These are phyloP conservation scores for Phytophthora fragariae DNA, from an alignment of 352 stramenopile genomes.

Conservation along the genomic window DNA sequence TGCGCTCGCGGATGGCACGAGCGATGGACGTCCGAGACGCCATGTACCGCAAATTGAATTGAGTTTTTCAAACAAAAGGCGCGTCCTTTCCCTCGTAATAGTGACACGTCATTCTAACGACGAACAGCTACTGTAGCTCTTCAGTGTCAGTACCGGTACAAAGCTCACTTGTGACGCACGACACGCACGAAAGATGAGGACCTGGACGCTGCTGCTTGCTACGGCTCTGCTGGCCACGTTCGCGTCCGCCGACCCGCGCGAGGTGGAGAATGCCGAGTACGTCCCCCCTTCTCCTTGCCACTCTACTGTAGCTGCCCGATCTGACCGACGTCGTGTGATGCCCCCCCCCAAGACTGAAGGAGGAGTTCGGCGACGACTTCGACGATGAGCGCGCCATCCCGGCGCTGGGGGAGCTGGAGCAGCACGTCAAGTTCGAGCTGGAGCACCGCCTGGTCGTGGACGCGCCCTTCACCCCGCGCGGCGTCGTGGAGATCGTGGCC, in stretches of 20 bases:
- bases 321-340: conserved; percentile 1
- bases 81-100: background rate
- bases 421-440: conserved; percentile 64
- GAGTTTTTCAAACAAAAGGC: background rate
- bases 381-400: conserved; percentile 47
- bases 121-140: too few relatives aligned
- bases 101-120: conserved; percentile 11
- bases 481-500: conserved; percentile 69
- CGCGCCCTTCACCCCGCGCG: conserved; percentile 54
- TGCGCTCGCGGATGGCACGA: conserved; percentile 31
- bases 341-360: conserved; percentile 50
- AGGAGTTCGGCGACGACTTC: conserved; percentile 77
- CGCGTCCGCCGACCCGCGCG: conserved; percentile 55
- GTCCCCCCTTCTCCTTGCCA: conserved; percentile 3
- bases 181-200: conserved; percentile 16
- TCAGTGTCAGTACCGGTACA: too few relatives aligned
- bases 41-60: background rate
- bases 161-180: too few relatives aligned
- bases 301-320: background rate
- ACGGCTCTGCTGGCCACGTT: conserved; percentile 41
- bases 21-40: conserved; percentile 32
- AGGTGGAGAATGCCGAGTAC: conserved; percentile 72
- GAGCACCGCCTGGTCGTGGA: conserved; percentile 60
- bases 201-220: conserved; percentile 34
- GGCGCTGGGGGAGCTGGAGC: conserved; percentile 44